Evolutionary conservation across 768 basidiomycete genomes (phyloP).

Genomic region (Boletus pseudo-olivaceus): DNA sequence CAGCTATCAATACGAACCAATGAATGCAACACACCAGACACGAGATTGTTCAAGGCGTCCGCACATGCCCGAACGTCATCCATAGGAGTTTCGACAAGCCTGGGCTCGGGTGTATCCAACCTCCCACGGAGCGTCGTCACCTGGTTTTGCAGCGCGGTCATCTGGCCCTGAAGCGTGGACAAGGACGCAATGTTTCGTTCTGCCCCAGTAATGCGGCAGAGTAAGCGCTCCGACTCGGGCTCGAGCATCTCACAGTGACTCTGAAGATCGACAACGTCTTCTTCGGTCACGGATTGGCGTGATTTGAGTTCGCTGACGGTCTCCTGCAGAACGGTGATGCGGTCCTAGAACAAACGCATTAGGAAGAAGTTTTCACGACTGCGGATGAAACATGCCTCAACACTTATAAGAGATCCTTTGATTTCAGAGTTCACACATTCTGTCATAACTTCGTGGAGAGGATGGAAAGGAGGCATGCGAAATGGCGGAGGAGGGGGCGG

Average conservation of each 20-base stretch:
- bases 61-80: slow-evolving; percentile 31
- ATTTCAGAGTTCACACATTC: slow-evolving; percentile 24
- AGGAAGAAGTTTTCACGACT: background rate
- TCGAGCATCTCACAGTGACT: slow-evolving; percentile 39
- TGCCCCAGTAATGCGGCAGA: slow-evolving; percentile 25
- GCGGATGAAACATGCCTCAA: slow-evolving; percentile 15
- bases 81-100: slow-evolving; percentile 7
- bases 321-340: slow-evolving; percentile 21
- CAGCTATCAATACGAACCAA: background rate
- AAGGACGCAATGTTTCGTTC: slow-evolving; percentile 32
- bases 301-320: slow-evolving; percentile 18
- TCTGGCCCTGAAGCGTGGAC: slow-evolving; percentile 26
- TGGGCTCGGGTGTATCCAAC: slow-evolving; percentile 17
- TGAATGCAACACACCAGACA: slow-evolving; percentile 37
- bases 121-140: slow-evolving; percentile 18
- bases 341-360: slow-evolving; percentile 18
- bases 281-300: slow-evolving; percentile 26
- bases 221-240: slow-evolving; percentile 30
- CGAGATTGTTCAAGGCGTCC: slow-evolving; percentile 35
- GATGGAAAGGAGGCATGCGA: slow-evolving; percentile 12
- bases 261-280: slow-evolving; percentile 33
- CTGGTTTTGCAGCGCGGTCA: slow-evolving; percentile 18
- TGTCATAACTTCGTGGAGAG: slow-evolving; percentile 12
- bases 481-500: slow-evolving; percentile 3
- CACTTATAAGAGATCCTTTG: slow-evolving; percentile 17